Base-by-base conservation (phyloP, 2,329 filamentous ascomycete species). In the Alternaria sp. region DNA sequence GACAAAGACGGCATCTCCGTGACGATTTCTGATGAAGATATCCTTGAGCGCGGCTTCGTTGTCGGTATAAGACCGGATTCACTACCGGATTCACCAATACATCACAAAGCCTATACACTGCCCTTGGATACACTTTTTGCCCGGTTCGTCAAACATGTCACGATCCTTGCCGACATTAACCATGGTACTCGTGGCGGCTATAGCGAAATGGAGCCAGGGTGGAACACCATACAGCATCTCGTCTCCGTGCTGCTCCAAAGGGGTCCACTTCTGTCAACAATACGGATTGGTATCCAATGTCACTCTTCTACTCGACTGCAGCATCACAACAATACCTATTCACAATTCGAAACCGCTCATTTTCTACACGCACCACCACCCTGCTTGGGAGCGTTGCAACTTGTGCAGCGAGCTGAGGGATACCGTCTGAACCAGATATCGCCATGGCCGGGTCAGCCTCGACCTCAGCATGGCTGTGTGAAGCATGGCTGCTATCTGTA, bases 401-500 rank as follows among this genome's bases (percentile, higher is more conserved):
- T 48, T n/a, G 44, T 36, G 33, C 44, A 48, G 21, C 44, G 44
- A 33, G 44, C 33, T 23, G 44, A 48, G 23, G 44, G 44, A 3
- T 48, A 48, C 44, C 44, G 44, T 48, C 44, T 48, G 21, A 21
- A 48, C 11, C 44, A 48, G 17, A 31, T 34, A 31, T 21, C 33
- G 31, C 37, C 37, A 48, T 11, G 23, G 31, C 13, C 31, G 13
- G 44, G 29, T 48, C 29, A 48, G 31, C 13, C 31, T 17, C 44
- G 31, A 26, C 44, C 21, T 36, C 44, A 34, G 21, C 44, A 48
- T 34, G 23, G 21, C 13, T 21, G 29, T 23, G 29, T 48, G 33
- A 48, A 34, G 14, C 33, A 36, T 36, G 44, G 44, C 31, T 48
- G 44, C 31, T 48, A 48, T 34, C 14, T 48, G 31, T 48, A 34